A percentile compares a stretch with the other conserved stretches of the same genome.
phyloP scores from a whole-genome alignment of 23 red algal species.

The Cyanidioschyzon merolae region DNA sequence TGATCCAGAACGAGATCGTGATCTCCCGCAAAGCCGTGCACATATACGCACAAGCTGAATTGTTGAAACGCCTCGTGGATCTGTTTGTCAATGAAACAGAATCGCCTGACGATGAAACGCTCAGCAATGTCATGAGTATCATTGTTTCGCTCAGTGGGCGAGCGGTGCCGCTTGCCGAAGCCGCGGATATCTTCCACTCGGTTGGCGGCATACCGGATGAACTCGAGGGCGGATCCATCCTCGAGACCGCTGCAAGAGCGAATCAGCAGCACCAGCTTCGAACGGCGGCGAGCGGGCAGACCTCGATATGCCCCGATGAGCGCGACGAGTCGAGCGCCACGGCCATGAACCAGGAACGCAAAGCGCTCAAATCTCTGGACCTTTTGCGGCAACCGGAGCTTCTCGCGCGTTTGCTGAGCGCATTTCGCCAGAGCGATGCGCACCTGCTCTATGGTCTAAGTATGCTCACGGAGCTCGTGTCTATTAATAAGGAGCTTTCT shows the following conservation, averaged over 20 bases:
- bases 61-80: neutral
- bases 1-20: slow-evolving; percentile 11
- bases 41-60: neutral
- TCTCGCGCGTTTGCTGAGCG: neutral
- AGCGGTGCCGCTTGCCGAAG: slow-evolving; percentile 6
- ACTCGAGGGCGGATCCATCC: neutral
- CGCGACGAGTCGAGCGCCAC: neutral
- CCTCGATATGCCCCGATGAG: neutral
- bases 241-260: neutral
- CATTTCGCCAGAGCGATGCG: neutral
- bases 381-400: neutral
- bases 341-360: neutral
- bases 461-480: neutral
- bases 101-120: neutral
- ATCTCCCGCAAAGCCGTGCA: neutral
- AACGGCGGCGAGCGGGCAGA: neutral
- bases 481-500: neutral
- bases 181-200: neutral
- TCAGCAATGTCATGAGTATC: neutral
- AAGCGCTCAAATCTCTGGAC: neutral
- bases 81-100: neutral
- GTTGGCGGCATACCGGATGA: neutral
- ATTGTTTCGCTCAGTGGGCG: neutral
- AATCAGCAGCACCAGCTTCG: neutral
- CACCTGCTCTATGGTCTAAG: slow-evolving; percentile 5